A percentile compares a stretch with the other conserved stretches of the same genome.
Conservation (phyloP, 2,329 filamentous ascomycete genomes). For the Aureobasidium pullulans region DNA sequence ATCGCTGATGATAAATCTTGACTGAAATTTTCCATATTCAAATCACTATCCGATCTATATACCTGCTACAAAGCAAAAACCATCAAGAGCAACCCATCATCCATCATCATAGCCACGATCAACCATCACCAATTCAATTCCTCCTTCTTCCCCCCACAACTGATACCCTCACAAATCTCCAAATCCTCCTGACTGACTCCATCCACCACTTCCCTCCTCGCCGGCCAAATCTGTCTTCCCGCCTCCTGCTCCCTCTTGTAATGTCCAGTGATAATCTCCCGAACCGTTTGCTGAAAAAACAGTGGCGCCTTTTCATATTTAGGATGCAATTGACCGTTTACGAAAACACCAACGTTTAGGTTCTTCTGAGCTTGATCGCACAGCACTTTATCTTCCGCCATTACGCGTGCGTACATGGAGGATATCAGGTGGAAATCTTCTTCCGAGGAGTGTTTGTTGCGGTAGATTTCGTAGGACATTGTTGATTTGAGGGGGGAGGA, state of each 20-base stretch:
- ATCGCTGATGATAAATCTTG: too few species aligned
- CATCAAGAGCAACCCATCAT: too few species aligned
- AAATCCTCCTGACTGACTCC: background rate
- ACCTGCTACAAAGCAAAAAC: too few species aligned
- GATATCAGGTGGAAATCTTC: slow-evolving; percentile 51
- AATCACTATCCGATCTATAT: too few species aligned
- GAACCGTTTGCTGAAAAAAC: slow-evolving; percentile 47
- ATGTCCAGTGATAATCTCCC: slow-evolving; percentile 43
- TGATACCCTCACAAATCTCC: background rate
- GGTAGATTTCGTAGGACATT: slow-evolving; percentile 58
- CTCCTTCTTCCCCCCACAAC: background rate
- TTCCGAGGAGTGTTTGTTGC: slow-evolving; percentile 53
- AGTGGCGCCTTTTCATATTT: slow-evolving; percentile 43
- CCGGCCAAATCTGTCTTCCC: slow-evolving; percentile 47
- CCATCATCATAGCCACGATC: too few species aligned
- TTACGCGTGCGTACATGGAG: slow-evolving; percentile 55
- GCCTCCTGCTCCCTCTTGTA: slow-evolving; percentile 38
- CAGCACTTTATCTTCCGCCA: slow-evolving; percentile 58
- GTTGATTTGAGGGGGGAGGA: slow-evolving; percentile 41
- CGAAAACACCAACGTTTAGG: slow-evolving; percentile 53
- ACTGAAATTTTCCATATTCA: too few species aligned
- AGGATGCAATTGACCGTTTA: slow-evolving; percentile 57
- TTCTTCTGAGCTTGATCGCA: slow-evolving; percentile 56
- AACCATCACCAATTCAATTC: background rate
- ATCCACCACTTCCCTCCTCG: slow-evolving; percentile 25